Percentiles rank a stretch among this genome's conserved stretches.
Conservation (phyloP, 495 filamentous ascomycete species). For the Talaromyces liani region DNA sequence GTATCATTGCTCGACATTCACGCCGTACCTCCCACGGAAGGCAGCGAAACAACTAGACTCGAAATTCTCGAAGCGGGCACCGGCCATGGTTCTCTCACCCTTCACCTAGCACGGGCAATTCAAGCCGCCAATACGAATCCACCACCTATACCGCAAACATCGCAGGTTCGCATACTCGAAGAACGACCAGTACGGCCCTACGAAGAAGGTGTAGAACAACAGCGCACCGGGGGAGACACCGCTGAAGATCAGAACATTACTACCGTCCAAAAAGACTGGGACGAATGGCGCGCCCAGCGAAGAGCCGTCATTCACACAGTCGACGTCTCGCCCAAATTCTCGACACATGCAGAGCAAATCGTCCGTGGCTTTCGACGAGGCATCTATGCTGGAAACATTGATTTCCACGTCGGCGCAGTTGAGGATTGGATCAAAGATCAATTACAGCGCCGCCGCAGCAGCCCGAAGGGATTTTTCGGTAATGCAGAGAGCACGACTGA, state of each 20-base stretch:
- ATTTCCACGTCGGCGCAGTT: conserved; percentile 64
- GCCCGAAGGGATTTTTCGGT: conserved; percentile 16
- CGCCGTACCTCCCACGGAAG: conserved; percentile 30
- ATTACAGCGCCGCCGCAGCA: conserved; percentile 21
- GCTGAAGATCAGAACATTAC: conserved; percentile 5
- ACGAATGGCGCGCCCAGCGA: conserved; percentile 43
- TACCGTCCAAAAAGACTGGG: conserved; percentile 23
- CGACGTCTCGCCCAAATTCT: conserved; percentile 52
- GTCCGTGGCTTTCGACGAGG: conserved; percentile 60
- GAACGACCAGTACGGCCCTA: conserved; percentile 18
- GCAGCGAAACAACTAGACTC: conserved; percentile 22
- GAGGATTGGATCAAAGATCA: conserved; percentile 53
- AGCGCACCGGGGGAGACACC: conserved; percentile 1
- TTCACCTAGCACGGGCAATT: conserved; percentile 66
- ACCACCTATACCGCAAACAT: conserved; percentile 24
- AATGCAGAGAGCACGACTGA: conserved; percentile 15
- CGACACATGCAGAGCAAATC: conserved; percentile 50
- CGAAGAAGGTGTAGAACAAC: conserved; percentile 13
- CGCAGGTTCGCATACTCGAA: conserved; percentile 30
- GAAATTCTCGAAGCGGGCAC: conserved; percentile 80
- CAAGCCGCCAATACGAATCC: conserved; percentile 59
- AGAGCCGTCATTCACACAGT: conserved; percentile 65
- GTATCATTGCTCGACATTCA: conserved; percentile 70
- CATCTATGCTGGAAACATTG: conserved; percentile 57
- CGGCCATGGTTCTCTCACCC: conserved; percentile 67